These are phyloP conservation scores for Calonectria multiphialidica DNA, from an alignment of 2,329 filamentous ascomycete genomes.

Conservation along the genomic window DNA sequence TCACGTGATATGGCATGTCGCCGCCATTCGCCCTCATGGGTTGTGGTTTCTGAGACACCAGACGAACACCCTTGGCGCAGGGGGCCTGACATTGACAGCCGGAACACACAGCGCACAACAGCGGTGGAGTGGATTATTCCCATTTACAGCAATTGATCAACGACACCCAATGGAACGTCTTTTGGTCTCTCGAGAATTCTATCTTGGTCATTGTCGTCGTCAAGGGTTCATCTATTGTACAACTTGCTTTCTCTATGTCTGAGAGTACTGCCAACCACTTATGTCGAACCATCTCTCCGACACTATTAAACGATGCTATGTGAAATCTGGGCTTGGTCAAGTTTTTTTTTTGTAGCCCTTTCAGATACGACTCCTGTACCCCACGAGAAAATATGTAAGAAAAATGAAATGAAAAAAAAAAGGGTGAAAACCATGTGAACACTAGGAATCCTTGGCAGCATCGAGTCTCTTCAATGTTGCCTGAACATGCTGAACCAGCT, in stretches of 20 bases:
- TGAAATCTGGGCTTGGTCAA: conserved; percentile 34
- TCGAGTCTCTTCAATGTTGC: conserved; percentile 75
- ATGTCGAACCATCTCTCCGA: conserved; percentile 31
- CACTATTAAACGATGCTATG: conserved; percentile 33
- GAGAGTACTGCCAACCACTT: conserved; percentile 35
- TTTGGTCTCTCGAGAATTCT: conserved; percentile 38
- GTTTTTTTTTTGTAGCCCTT: conserved; percentile 32
- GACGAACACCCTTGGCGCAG: neutral
- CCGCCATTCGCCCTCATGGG: neutral
- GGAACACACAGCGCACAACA: neutral
- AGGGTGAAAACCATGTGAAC: conserved; percentile 13
- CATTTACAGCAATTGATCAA: conserved; percentile 13
- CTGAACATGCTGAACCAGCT: conserved; percentile 79
- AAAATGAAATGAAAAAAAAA: neutral
- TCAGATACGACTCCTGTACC: conserved; percentile 20
- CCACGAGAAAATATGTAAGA: neutral
- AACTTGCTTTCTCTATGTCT: conserved; percentile 38
- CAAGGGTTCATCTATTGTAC: conserved; percentile 45
- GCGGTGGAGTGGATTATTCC: neutral
- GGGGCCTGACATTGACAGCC: no score
- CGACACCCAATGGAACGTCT: conserved; percentile 11
- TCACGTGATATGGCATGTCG: conserved; percentile 3
- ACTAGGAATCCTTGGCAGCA: conserved; percentile 47
- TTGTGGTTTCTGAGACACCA: neutral
- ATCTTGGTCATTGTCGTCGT: conserved; percentile 40